phyloP scores from a whole-genome alignment of 495 filamentous ascomycete genomes.

The Trichoderma virens region DNA sequence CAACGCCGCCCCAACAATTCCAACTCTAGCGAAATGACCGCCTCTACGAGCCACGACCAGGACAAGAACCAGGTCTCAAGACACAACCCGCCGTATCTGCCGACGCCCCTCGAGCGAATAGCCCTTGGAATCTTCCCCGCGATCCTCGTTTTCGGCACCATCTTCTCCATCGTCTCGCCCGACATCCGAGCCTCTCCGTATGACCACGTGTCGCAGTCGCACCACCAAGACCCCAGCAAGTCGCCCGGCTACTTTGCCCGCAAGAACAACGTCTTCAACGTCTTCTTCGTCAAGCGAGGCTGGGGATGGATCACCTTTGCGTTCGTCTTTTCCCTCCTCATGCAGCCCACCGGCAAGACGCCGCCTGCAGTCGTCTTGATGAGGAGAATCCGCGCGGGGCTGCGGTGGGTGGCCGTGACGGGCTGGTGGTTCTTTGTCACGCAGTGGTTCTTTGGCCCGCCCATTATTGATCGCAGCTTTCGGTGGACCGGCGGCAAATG shows the following conservation, averaged over 20 bases:
- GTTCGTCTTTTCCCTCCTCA: slow-evolving; percentile 51
- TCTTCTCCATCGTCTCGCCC: slow-evolving; percentile 73
- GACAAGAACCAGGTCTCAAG: background rate
- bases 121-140: slow-evolving; percentile 63
- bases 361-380: slow-evolving; percentile 19
- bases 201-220: slow-evolving; percentile 45
- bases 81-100: slow-evolving; percentile 37
- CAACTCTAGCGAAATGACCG: background rate
- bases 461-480: slow-evolving; percentile 83
- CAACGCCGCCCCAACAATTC: background rate
- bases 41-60: background rate
- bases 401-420: slow-evolving; percentile 66
- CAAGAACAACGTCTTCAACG: slow-evolving; percentile 85
- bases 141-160: slow-evolving; percentile 68
- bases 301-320: slow-evolving; percentile 83
- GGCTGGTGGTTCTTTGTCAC: slow-evolving; percentile 71
- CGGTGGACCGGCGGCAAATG: slow-evolving; percentile 75
- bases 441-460: slow-evolving; percentile 92
- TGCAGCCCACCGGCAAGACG: slow-evolving; percentile 43
- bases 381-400: slow-evolving; percentile 40
- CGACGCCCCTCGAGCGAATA: slow-evolving; percentile 54
- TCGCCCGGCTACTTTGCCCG: slow-evolving; percentile 83
- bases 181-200: slow-evolving; percentile 53
- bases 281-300: slow-evolving; percentile 86
- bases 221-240: slow-evolving; percentile 39